Evolutionary conservation across 75 land plant genomes (phyloP), one percentile per base, ranked within the genome.

Genomic region (Selaginella moellendorffii): DNA sequence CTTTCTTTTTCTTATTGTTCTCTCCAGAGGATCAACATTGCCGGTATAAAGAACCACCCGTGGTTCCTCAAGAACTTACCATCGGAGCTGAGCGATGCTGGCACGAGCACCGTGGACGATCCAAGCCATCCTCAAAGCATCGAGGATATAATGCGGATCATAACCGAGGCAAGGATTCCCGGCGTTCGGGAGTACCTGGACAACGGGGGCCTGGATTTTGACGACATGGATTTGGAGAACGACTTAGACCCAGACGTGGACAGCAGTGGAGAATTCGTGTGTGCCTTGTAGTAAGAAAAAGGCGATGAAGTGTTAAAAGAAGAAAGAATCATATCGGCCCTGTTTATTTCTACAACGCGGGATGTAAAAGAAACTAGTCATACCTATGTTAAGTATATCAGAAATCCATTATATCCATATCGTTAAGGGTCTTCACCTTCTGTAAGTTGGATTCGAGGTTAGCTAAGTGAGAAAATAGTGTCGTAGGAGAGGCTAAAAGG

Each of bases 61-160:
- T 86, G 90, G 90, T 86, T 81, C 52, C 70, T 79, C n/a, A 86
- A 81, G 69, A 77, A 79, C 65, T 36, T 86, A 26, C 87, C 87
- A 0, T 71, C 59, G n/a, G 90, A 86, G 27, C 63, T 86, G 2
- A 20, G 65, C 20, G 80, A 86, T 19, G 81, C 85, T 31, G 74
- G 63, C 26, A 64, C 70, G 20, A 72, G 74, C 59, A 70, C 31
- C 30, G 62, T 61, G 21, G 46, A 52, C 18, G 53, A 27, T 17
- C 58, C 28, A 1, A 66, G 70, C 20, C 68, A 78, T 52, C 70
- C 76, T 12, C 90, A 83, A 51, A 83, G 78, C 31, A 65, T 81
- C 14, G 90, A 83, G 58, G 90, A 86, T 63, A 81, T 82, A 63
- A 77, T 75, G 77, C 54, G 25, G 53, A 83, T 83, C 26, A 59